Evolutionary conservation across 2,329 filamentous ascomycete species (phyloP), one percentile per base, ranked within the genome.

Genomic region (Hypoxylon sp.): DNA sequence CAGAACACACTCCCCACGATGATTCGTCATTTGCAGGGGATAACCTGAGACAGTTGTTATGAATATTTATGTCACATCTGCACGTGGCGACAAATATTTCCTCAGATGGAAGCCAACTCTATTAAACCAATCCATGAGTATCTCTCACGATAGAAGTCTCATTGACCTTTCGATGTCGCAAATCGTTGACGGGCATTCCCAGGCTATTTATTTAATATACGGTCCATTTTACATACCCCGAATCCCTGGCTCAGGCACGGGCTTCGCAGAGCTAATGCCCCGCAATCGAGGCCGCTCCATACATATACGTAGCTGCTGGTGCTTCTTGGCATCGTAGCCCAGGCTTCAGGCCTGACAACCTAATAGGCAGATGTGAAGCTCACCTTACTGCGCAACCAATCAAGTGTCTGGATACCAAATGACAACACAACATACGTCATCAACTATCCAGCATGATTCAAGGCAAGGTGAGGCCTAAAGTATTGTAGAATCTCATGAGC

Each of bases 391-490:
- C 43, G 46, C 51, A 51, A 48, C 67, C 67, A 67, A 67, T 67
- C 43, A 62, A 63, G 11, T 32, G 21, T 19, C 43, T 23, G 10
- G 23, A 50, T 30, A 48, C 51, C n/a, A 38, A 19, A 50, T 62
- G 59, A 55, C 56, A 65, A 41, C 64, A 68, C 64, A 41, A 45
- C 64, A 52, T 68, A 70, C 67, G 67, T 68, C 67, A 70, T 68
- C 58, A 59, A 50, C 53, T 64, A 38, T 53, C 38, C 57, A 23
- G 51, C 7, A 52, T 14, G 38, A 68, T 68, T 68, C 67, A 69
- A 52, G 52, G 19, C 53, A 63, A 65, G 55, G 53, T 67, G 60
- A 69, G 25, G 60, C 67, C 60, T 61, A 70, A 70, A 50, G 46
- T n/a, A 49, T 58, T 48, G 41, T 25, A 19, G 23, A 53, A 60